A percentile compares a stretch with the other conserved stretches of the same genome.
Conservation (phyloP, 352 stramenopile species). For the Phytophthora sp. region DNA sequence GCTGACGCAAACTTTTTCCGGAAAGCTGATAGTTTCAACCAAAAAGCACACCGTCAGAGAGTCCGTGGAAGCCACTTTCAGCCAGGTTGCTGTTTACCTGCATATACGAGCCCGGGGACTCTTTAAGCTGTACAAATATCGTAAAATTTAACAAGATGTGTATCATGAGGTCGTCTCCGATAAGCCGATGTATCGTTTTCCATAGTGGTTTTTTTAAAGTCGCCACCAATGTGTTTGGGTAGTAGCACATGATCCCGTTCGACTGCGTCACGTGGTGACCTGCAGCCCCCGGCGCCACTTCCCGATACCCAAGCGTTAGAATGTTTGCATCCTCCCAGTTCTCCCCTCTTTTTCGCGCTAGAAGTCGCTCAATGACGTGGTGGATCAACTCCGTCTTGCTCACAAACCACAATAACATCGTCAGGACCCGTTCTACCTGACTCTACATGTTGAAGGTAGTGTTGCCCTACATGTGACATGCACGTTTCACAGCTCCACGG, state of each 20-base stretch:
- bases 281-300: conserved; percentile 41
- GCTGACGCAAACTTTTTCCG: conserved; percentile 57
- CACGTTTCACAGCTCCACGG: conserved; percentile 39
- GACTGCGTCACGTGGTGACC: conserved; percentile 63
- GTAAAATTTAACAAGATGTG: conserved; percentile 72
- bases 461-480: conserved; percentile 41
- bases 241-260: conserved; percentile 74
- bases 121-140: conserved; percentile 52
- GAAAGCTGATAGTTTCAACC: conserved; percentile 32
- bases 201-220: conserved; percentile 63
- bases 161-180: conserved; percentile 72
- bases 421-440: not conserved
- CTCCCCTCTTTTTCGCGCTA: conserved; percentile 40
- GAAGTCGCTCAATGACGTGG: conserved; percentile 56
- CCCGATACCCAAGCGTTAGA: conserved; percentile 71
- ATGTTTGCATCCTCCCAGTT: conserved; percentile 64
- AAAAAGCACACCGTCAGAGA: not conserved
- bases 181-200: conserved; percentile 51
- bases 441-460: not conserved
- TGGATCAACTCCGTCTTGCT: conserved; percentile 51
- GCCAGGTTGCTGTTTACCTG: conserved; percentile 41
- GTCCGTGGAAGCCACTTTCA: not conserved
- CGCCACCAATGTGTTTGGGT: conserved; percentile 76
- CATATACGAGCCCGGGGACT: conserved; percentile 44
- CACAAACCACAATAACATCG: conserved; percentile 1